Percentiles rank a stretch among this genome's conserved stretches.
phyloP scores from a whole-genome alignment of 352 stramenopile genomes.

The Globisporangium camurandrum region DNA sequence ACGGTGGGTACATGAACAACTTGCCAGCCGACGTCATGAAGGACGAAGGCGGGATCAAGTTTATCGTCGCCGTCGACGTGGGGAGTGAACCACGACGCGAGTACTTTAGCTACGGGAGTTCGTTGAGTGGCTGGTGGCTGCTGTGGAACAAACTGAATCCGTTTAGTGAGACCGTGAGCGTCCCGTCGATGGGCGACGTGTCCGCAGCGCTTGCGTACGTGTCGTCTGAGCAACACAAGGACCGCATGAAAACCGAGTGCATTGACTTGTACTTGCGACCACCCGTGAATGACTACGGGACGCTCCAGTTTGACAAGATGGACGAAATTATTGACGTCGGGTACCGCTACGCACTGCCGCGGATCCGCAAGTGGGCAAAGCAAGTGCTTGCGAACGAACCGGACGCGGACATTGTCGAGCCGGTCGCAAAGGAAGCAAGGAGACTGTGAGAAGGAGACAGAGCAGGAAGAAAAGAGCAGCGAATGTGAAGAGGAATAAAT shows the following conservation, averaged over 20 bases:
- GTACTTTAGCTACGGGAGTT: constrained; percentile 76
- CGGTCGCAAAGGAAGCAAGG: constrained; percentile 1
- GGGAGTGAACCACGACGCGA: constrained; percentile 67
- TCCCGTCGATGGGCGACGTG: constrained; percentile 91
- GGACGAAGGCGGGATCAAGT: constrained; percentile 82
- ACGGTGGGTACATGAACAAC: constrained; percentile 93
- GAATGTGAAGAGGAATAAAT: no score
- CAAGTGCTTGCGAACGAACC: constrained; percentile 49
- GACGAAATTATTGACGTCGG: constrained; percentile 86
- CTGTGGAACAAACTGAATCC: constrained; percentile 89
- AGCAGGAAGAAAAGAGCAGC: no score
- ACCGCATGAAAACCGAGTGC: constrained; percentile 74
- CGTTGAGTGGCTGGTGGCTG: constrained; percentile 86
- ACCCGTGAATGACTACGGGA: constrained; percentile 84
- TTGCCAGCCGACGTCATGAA: constrained; percentile 90
- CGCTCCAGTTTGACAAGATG: constrained; percentile 91
- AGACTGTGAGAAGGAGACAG: no score
- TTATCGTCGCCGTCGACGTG: constrained; percentile 88
- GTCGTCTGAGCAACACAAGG: constrained; percentile 86
- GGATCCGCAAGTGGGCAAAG: constrained; percentile 49
- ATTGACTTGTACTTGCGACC: constrained; percentile 87
- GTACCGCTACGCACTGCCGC: constrained; percentile 75
- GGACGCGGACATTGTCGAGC: constrained; percentile 48
- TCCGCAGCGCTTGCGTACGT: constrained; percentile 84
- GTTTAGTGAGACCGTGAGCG: constrained; percentile 78